phyloP scores from a whole-genome alignment of 768 basidiomycete genomes.

The Sporobolomyces phaffii region DNA sequence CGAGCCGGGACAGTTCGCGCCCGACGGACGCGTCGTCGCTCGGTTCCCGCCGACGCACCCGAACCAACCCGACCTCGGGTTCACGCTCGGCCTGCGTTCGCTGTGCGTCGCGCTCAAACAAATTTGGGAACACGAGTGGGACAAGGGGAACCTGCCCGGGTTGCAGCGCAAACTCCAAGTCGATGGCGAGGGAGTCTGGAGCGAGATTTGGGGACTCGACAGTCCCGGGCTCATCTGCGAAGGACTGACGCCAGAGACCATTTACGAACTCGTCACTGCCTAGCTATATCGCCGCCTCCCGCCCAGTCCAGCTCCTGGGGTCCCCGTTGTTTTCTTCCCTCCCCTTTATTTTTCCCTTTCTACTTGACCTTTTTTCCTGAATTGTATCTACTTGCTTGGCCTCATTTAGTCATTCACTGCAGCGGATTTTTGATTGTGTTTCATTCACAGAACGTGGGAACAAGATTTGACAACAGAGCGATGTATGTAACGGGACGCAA shows the following conservation, averaged over 20 bases:
- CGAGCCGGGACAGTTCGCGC: slow-evolving; percentile 49
- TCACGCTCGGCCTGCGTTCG: slow-evolving; percentile 81
- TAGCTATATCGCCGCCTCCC: background rate
- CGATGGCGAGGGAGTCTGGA: slow-evolving; percentile 73
- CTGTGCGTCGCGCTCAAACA: slow-evolving; percentile 67
- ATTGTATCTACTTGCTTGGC: too few relatives aligned
- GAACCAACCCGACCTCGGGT: slow-evolving; percentile 84
- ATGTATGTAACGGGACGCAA: too few relatives aligned
- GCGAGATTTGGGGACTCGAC: slow-evolving; percentile 52
- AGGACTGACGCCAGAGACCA: slow-evolving; percentile 19
- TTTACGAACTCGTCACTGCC: slow-evolving; percentile 6
- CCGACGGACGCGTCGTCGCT: slow-evolving; percentile 81
- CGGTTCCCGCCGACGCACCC: slow-evolving; percentile 90
- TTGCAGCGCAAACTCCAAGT: slow-evolving; percentile 57
- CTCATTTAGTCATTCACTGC: too few relatives aligned
- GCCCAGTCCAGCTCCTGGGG: too few relatives aligned
- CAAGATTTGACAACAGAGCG: too few relatives aligned
- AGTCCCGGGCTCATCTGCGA: slow-evolving; percentile 9
- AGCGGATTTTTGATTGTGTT: too few relatives aligned
- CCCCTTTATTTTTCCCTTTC: background rate
- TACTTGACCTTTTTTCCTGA: background rate
- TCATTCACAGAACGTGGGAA: too few relatives aligned
- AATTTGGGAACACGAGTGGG: slow-evolving; percentile 80
- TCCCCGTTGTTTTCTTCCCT: too few relatives aligned
- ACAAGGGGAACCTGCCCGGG: slow-evolving; percentile 45